Base-by-base conservation (phyloP, 495 filamentous ascomycete genomes). In the Aspergillus taichungensis region DNA sequence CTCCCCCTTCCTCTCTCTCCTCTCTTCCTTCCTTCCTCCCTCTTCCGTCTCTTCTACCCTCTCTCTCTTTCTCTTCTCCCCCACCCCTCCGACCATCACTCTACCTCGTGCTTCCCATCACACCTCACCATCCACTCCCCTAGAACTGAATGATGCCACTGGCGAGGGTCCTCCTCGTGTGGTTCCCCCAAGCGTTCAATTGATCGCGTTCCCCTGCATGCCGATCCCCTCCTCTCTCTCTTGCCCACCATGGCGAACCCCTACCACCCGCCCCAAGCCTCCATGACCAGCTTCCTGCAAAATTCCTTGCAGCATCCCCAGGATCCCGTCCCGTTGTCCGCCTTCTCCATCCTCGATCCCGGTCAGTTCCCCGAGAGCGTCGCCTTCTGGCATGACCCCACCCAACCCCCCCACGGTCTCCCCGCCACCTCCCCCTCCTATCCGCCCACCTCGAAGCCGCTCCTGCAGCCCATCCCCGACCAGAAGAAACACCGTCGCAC, bases 401-500 rank as follows among this genome's bases (percentile, higher is more conserved):
- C 61, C 11, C 51, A 54, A 37, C 42, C 46, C 14, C 47, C 11
- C 46, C 47, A 24, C 46, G 41, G 49, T 37, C 37, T 55, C 30
- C 38, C 60, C 43, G 46, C 53, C 24, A 47, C 62, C 18, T 27
- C 56, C 38, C 38, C 39, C 39, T 49, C 56, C 27, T 61, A 60
- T 43, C 53, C 61, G 28, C 33, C 59, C 37, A 38, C 45, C 35
- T 47, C 54, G 6, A 60, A 65, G 50, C 56, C 66, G 13, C 44
- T 60, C 13, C 58, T 63, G 14, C 63, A 63, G 47, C 54, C 61
- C 29, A 42, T 57, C 34, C 42, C 61, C 12, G 90, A 95, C 44
- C 82, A 86, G 52, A 85, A 94, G 53, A 98, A 96, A 61, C 91
- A 96, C 56, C 84, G 90, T 40, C 82, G 92, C 49, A 96, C 92